Evolutionary conservation across 441 rosid species (phyloP), one percentile per base, ranked within the genome.

Genomic region (Francoa sonchifolia): DNA sequence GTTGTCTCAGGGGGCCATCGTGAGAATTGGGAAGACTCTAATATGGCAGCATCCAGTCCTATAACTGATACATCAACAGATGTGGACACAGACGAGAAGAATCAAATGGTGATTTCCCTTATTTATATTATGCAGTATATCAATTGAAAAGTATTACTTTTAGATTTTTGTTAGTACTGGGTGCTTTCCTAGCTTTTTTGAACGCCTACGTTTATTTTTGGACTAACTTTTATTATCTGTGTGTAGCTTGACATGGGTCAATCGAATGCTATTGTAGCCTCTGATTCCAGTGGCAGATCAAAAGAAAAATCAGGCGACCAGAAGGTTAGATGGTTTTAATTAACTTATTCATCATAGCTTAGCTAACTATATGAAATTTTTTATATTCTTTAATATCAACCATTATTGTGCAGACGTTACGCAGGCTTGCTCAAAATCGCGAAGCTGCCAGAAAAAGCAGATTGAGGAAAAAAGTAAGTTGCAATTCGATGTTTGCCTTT

Each of bases 401-500:
- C 12, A 29, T 31, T 44, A 19, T 49, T 51, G 33, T 41, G 27
- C 69, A 77, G 81, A 77, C 77, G 1, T 52, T 73, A 27, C 71
- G 87, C 27, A 69, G 87, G 63, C 93, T 81, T 57, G 87, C 87
- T 51, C 93, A 81, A 62, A 81, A 81, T 55, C 93, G 93, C 30
- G 93, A 81, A 67, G 93, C 93, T 23, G 93, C 93, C 15, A 73
- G 83, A 47, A 81, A 81, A 59, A 81, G 92, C 44, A 67, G 92
- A 49, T 52, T 81, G 38, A 66, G 87, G 68, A 81, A 81, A 61
- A 81, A 81, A 55, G 83, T 80, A 18, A 13, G 59, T 44, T n/a
- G n/a, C n/a, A n/a, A n/a, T n/a, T n/a, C n/a, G n/a, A n/a, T n/a
- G n/a, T n/a, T n/a, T n/a, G n/a, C n/a, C n/a, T 26, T 16, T 37